Evolutionary conservation across 371 early-diverging fungal genomes (phyloP).

Genomic region (Choanephora cucurbitarum): DNA sequence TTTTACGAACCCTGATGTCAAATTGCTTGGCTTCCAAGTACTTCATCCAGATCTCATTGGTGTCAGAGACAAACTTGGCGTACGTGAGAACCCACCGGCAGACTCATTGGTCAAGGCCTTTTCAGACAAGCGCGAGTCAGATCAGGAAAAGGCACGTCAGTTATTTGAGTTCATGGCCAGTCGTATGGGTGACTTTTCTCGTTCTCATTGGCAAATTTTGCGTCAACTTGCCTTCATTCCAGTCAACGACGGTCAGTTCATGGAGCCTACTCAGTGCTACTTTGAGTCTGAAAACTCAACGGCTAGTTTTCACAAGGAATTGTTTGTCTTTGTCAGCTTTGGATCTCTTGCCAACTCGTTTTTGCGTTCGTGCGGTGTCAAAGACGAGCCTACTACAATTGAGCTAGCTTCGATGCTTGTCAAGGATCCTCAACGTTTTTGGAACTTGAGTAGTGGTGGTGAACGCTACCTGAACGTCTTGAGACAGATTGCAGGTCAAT

Average conservation of each 20-base stretch:
- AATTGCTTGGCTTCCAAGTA: slow-evolving; percentile 69
- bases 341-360: slow-evolving; percentile 75
- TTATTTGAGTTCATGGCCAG: slow-evolving; percentile 75
- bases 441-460: slow-evolving; percentile 65
- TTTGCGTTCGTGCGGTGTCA: slow-evolving; percentile 83
- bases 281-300: slow-evolving; percentile 55
- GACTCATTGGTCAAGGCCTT: slow-evolving; percentile 51
- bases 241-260: slow-evolving; percentile 34
- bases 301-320: slow-evolving; percentile 47
- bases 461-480: slow-evolving; percentile 75
- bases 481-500: slow-evolving; percentile 77
- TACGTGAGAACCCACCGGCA: slow-evolving; percentile 63
- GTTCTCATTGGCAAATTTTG: slow-evolving; percentile 58
- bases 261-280: slow-evolving; percentile 60
- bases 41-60: slow-evolving; percentile 57
- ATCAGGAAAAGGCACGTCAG: slow-evolving; percentile 45
- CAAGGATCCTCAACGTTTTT: slow-evolving; percentile 68
- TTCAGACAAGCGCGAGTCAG: slow-evolving; percentile 36
- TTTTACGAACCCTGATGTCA: slow-evolving; percentile 63
- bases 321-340: slow-evolving; percentile 76
- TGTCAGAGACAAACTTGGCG: slow-evolving; percentile 70
- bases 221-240: slow-evolving; percentile 68
- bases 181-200: slow-evolving; percentile 59
- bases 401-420: slow-evolving; percentile 77
- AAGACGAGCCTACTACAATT: slow-evolving; percentile 78